Evolutionary conservation across 805 yeast genomes (phyloP).

Genomic region (Torulaspora gathmanii): DNA sequence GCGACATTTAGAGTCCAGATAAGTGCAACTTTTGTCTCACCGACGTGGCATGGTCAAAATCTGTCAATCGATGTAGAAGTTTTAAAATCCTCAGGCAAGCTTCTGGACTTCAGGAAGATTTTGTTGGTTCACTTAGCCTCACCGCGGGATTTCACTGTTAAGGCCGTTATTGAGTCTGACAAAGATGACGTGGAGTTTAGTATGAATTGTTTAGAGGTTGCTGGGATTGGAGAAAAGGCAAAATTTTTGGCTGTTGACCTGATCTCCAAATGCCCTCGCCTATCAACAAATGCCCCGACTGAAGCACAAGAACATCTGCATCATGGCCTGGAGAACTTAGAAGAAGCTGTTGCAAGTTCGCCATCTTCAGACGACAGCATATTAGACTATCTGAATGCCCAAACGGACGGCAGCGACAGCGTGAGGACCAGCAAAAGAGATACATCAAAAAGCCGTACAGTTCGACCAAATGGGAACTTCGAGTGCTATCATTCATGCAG

Average conservation of each 20-base stretch:
- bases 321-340: neutral
- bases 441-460: constrained; percentile 8
- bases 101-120: constrained; percentile 45
- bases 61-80: constrained; percentile 35
- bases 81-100: constrained; percentile 32
- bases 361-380: constrained; percentile 29
- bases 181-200: constrained; percentile 30
- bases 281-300: neutral
- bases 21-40: constrained; percentile 16
- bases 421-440: neutral
- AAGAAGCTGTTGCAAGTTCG: constrained; percentile 18
- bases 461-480: constrained; percentile 32
- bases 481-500: constrained; percentile 44
- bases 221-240: constrained; percentile 26
- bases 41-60: constrained; percentile 35
- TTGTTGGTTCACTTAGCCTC: constrained; percentile 25
- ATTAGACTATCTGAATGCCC: constrained; percentile 22
- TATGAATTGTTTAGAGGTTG: constrained; percentile 40
- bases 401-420: constrained; percentile 1
- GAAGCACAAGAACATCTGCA: neutral
- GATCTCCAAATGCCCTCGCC: neutral
- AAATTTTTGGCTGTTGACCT: constrained; percentile 11
- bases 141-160: constrained; percentile 30
- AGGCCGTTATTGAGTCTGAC: constrained; percentile 17
- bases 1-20: constrained; percentile 26